These are phyloP conservation scores for Mycena pura DNA, from an alignment of 768 basidiomycete species.

Conservation along the genomic window DNA sequence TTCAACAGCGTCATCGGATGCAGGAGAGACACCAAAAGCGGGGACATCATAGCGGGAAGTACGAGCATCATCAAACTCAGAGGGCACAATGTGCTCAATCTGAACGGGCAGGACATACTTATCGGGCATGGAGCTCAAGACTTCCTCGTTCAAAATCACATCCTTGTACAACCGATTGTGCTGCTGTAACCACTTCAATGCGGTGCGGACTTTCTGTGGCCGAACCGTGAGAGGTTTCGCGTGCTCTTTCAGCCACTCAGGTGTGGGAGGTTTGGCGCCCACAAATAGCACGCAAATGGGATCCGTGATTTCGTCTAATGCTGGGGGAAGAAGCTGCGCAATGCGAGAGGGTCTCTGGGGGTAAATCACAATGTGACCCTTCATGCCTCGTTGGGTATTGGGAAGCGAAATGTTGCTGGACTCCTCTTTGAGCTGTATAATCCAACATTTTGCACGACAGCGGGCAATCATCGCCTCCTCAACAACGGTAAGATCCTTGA, in stretches of 20 bases:
- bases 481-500: no score
- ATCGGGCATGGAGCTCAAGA: background rate
- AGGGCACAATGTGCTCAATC: background rate
- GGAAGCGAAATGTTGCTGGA: background rate
- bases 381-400: slow-evolving; percentile 28
- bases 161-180: background rate
- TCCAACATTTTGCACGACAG: slow-evolving; percentile 25
- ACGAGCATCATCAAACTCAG: background rate
- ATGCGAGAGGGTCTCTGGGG: slow-evolving; percentile 29
- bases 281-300: slow-evolving; percentile 34
- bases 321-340: slow-evolving; percentile 22
- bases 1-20: background rate
- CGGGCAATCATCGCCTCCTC: slow-evolving; percentile 36
- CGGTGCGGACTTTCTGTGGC: background rate
- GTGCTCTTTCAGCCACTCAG: slow-evolving; percentile 27
- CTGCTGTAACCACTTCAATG: background rate
- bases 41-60: background rate
- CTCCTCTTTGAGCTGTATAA: slow-evolving; percentile 6
- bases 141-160: background rate
- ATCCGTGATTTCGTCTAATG: slow-evolving; percentile 27
- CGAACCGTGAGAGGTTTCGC: slow-evolving; percentile 28
- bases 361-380: slow-evolving; percentile 35
- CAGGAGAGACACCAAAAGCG: background rate
- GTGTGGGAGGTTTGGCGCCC: slow-evolving; percentile 22
- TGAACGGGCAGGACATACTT: background rate